Evolutionary conservation across 2,329 filamentous ascomycete species (phyloP), one percentile per base, ranked within the genome.

Genomic region (Scolecobasidium constrictum): DNA sequence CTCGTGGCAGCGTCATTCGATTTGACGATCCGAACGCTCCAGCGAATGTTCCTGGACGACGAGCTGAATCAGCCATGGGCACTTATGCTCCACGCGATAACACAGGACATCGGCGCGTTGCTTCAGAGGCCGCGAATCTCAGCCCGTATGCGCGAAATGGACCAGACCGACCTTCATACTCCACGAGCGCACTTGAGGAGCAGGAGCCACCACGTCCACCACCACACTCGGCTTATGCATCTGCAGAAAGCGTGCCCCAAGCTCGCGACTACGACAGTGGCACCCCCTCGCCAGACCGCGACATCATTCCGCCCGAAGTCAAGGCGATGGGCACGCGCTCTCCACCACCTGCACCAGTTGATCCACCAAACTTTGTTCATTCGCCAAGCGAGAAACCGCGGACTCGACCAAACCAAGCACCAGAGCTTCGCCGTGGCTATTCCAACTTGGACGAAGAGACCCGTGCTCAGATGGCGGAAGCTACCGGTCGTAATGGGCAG

Each of bases 361-460:
- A 75, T 4, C 88, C 90, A 1, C 90, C 90, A 3, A 78, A 77
- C 9, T 90, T 95, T 58, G 74, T 78, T 38, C 86, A 94, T 59
- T 72, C 73, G 28, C 77, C 87, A 11, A 77, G 82, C 47, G 74
- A 81, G 40, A 73, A 77, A 38, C 87, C 87, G 4, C 68, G 71
- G 1, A 78, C 74, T 46, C 77, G 77, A 48, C 84, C 84, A 0
- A 78, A 83, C 51, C 77, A 85, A 45, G 81, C 86, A 21, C 76
- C 83, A 12, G 85, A 92, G 56, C 69, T 90, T 53, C 81, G 84
- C 48, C 79, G 79, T 49, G 86, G 84, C 40, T 92, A 86, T 52
- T 87, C 82, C 51, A 81, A 86, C 17, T 79, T 96, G 58, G 94
- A 92, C 19, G 75, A 72, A 51, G 79, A 78, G 1, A 96, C 90